Evolutionary conservation across 768 basidiomycete species (phyloP).

Genomic region (Boletus reticuloceps): DNA sequence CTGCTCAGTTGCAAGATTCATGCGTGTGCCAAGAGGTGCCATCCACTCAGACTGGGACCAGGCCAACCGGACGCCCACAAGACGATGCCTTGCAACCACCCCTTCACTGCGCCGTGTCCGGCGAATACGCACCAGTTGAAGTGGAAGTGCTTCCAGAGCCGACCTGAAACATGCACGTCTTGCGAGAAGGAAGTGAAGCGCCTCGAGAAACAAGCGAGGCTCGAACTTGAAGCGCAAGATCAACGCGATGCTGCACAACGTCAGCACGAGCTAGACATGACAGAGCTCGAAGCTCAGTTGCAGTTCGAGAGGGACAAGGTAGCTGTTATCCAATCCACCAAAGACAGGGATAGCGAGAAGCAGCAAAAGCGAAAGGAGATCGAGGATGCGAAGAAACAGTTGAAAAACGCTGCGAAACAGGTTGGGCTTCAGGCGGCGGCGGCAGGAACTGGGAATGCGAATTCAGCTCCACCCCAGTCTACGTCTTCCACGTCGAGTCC

Average conservation of each 20-base stretch:
- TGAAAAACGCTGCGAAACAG: conserved; percentile 6
- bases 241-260: conserved; percentile 45
- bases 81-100: conserved; percentile 41
- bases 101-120: conserved; percentile 39
- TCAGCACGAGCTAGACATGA: conserved; percentile 33
- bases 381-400: conserved; percentile 7
- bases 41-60: conserved; percentile 51
- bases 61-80: conserved; percentile 27
- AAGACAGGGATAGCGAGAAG: conserved; percentile 14
- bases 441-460: not conserved
- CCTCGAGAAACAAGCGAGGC: conserved; percentile 39
- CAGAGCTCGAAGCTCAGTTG: conserved; percentile 8
- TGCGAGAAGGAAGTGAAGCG: conserved; percentile 46
- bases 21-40: conserved; percentile 58
- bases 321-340: conserved; percentile 7
- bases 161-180: conserved; percentile 37
- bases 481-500: not conserved
- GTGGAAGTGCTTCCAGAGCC: conserved; percentile 43
- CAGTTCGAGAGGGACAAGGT: conserved; percentile 7
- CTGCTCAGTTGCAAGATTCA: conserved; percentile 52
- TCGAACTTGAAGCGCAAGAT: conserved; percentile 41
- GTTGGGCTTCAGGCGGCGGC: not conserved
- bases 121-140: conserved; percentile 40
- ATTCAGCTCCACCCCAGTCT: not conserved
- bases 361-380: conserved; percentile 8